Base-by-base conservation (phyloP, 2,329 filamentous ascomycete species). In the Monilinia laxa region DNA sequence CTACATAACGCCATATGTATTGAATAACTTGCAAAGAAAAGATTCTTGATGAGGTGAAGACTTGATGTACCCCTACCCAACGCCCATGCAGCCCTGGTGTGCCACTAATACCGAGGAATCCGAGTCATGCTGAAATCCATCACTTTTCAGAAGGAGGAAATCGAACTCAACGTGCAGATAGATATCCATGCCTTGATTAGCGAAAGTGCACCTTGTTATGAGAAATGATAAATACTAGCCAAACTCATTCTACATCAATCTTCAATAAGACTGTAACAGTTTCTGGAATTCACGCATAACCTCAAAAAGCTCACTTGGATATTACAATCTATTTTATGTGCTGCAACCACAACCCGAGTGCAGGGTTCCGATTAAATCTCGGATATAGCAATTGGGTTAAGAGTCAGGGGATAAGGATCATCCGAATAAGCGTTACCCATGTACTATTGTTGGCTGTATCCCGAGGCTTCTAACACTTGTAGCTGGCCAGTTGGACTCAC, bases 141-240 rank as follows among this genome's bases (percentile, higher is more conserved):
- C 62, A 64, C 18, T 14, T 58, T 18, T 40, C 42, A 49, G 1
- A 57, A 47, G 25, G 4, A 38, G 1, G 31, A 12, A 49, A 64
- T 56, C 25, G n/a, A 11, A 23, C 3, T 47, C 25, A 31, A 23
- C 56, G 23, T 47, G 18, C 18, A 12, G 40, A 45, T 28, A 58
- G 23, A 53, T n/a, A 25, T 12, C 40, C 52, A 57, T 40, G 40
- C 35, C 52, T 18, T 63, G 49, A 56, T 63, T 55, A 63, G 60
- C 49, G 60, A 63, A 49, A 40, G 25, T 3, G 40, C 12, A 49
- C 53, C 14, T 18, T 9, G 5, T 45, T 23, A 16, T 25, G 53
- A 38, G 42, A 28, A 38, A 40, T 35, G 40, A n/a, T 20, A 35
- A 20, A 62, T 5, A 58, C 38, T 31, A 53, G 18, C 4, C 11